phyloP scores from a whole-genome alignment of 1,284 basidiomycete genomes.

The Ceratobasidium sp. region DNA sequence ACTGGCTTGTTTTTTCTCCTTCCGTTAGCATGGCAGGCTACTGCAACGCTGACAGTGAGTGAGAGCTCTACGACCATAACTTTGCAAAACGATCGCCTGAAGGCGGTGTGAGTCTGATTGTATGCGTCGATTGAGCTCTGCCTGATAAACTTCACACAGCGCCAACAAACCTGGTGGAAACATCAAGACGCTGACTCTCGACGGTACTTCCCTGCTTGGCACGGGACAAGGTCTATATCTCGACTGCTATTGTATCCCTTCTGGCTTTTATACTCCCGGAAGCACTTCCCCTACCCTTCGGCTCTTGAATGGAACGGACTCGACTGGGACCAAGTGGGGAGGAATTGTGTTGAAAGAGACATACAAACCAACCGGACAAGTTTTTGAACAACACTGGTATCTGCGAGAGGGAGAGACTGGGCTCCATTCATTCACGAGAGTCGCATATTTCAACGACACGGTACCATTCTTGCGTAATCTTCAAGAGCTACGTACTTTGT shows the following conservation, averaged over 20 bases:
- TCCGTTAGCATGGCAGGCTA: slow-evolving; percentile 12
- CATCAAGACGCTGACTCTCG: slow-evolving; percentile 23
- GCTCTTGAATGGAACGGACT: slow-evolving; percentile 33
- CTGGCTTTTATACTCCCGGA: slow-evolving; percentile 32
- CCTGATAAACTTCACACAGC: background rate
- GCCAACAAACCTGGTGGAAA: slow-evolving; percentile 25
- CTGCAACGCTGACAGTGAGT: slow-evolving; percentile 19
- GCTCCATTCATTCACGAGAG: slow-evolving; percentile 46
- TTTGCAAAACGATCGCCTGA: slow-evolving; percentile 31
- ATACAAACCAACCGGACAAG: slow-evolving; percentile 43
- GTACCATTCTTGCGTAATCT: slow-evolving; percentile 42
- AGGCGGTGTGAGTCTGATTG: slow-evolving; percentile 8
- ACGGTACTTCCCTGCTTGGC: slow-evolving; percentile 31
- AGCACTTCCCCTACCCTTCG: slow-evolving; percentile 29
- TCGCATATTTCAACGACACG: slow-evolving; percentile 41
- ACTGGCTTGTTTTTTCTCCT: slow-evolving; percentile 10
- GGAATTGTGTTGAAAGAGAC: slow-evolving; percentile 17
- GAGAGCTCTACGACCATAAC: slow-evolving; percentile 26
- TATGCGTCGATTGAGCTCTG: background rate
- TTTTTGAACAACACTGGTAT: slow-evolving; percentile 48
- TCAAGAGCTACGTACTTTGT: slow-evolving; percentile 44
- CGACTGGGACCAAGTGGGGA: slow-evolving; percentile 37
- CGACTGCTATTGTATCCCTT: slow-evolving; percentile 36
- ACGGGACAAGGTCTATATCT: slow-evolving; percentile 31
- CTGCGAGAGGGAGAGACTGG: slow-evolving; percentile 47